Base-by-base conservation (phyloP, 2,329 filamentous ascomycete genomes). In the Endothia cerciana region DNA sequence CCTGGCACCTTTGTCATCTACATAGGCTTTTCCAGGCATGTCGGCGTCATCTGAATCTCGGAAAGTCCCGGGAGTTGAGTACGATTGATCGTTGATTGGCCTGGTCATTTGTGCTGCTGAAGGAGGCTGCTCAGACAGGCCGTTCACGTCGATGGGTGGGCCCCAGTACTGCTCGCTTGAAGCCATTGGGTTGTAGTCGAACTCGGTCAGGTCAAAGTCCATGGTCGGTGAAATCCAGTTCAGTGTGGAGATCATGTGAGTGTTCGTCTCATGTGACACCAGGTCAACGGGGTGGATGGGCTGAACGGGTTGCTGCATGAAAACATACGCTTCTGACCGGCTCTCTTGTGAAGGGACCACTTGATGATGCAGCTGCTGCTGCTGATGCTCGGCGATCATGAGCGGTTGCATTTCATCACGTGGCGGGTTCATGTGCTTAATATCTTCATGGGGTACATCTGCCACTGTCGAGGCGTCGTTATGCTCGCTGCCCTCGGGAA, bases 181-280 rank as follows among this genome's bases (percentile, higher is more conserved):
- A 22, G 60, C 43, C 19, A 65, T 59, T 17, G 53, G 36, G 55
- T 47, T 63, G 33, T 65, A 65, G 17, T 58, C 51, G 30, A 65
- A 65, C 25, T 63, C 55, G 53, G 49, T 25, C 43, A 65, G 28
- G 53, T 63, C 43, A 4, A 65, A 63, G 4, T 65, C 64, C 64
- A 63, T 65, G 15, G 60, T 47, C 43, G 64, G 64, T 13, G 64
- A 65, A n/a, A 65, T 43, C 64, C 64, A 65, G 25, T 65, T 65
- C 53, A 65, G 15, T 1, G 64, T 51, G 15, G 64, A 65, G 10
- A 65, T 65, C 64, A 65, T 63, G 33, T 65, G 62, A 7, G 53
- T 65, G n/a, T 53, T 58, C 2, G 22, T 38, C 4, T 65, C 60
- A 7, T 51, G 30, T 15, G 64, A 4, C 25, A 53, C 30, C 8